These are phyloP conservation scores for Clarireedia hainanense DNA, from an alignment of 2,329 filamentous ascomycete species.

Conservation along the genomic window DNA sequence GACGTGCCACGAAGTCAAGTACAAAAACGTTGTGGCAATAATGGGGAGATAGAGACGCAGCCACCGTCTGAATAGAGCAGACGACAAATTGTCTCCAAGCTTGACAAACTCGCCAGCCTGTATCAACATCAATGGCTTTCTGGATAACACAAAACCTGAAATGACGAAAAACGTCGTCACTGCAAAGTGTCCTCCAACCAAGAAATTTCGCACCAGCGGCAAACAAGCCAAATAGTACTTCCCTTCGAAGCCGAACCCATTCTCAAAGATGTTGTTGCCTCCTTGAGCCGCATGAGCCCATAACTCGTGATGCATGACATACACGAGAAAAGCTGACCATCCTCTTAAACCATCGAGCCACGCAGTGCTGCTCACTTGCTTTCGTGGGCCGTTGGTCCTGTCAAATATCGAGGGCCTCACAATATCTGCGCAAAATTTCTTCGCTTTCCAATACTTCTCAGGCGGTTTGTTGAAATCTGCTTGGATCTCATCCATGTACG, in stretches of 20 bases:
- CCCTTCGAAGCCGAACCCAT: slow-evolving; percentile 28
- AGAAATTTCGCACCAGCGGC: slow-evolving; percentile 51
- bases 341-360: slow-evolving; percentile 42
- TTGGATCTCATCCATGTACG: slow-evolving; percentile 3
- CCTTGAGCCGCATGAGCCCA: slow-evolving; percentile 26
- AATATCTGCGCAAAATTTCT: slow-evolving; percentile 6
- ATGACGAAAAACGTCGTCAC: slow-evolving; percentile 45
- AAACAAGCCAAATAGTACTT: slow-evolving; percentile 36
- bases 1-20: slow-evolving; percentile 23
- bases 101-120: slow-evolving; percentile 31
- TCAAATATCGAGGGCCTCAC: slow-evolving; percentile 7
- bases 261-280: slow-evolving; percentile 17
- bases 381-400: slow-evolving; percentile 3
- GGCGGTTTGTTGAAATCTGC: not conserved
- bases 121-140: slow-evolving; percentile 35
- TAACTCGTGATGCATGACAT: slow-evolving; percentile 36
- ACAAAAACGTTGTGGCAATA: slow-evolving; percentile 35
- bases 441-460: not conserved
- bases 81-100: slow-evolving; percentile 35
- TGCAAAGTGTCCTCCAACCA: slow-evolving; percentile 53
- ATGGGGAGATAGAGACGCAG: slow-evolving; percentile 39
- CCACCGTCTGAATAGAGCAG: slow-evolving; percentile 40
- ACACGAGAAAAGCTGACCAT: slow-evolving; percentile 40
- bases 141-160: slow-evolving; percentile 39
- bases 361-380: slow-evolving; percentile 7